Evolutionary conservation across 148 eudicot species (phyloP).

Genomic region (Chenopodium album): DNA sequence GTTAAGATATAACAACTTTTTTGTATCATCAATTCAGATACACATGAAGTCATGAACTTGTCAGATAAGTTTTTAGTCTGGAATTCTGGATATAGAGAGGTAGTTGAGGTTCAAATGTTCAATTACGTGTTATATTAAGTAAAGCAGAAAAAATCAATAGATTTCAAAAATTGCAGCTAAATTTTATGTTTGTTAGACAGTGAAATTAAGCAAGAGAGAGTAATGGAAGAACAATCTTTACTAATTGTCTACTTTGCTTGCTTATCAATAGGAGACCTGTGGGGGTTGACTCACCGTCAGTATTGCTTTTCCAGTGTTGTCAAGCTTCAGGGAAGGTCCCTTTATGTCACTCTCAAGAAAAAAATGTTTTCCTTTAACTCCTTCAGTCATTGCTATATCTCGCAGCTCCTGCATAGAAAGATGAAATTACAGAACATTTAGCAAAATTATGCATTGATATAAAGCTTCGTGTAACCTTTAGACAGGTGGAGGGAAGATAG

Average conservation of each 20-base stretch:
- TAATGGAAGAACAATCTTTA: not conserved
- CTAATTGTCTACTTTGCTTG: not conserved
- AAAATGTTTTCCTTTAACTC: conserved; percentile 39
- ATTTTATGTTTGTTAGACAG: not conserved
- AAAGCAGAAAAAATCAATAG: not conserved
- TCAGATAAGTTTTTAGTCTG: not conserved
- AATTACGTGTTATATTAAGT: not conserved
- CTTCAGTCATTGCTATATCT: conserved; percentile 68
- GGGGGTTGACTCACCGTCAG: conserved; percentile 56
- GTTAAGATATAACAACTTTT: not conserved
- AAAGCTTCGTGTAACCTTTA: not conserved
- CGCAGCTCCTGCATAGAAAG: conserved; percentile 56
- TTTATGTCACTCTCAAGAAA: conserved; percentile 53
- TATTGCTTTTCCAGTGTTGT: conserved; percentile 86
- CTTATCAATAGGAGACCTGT: not conserved
- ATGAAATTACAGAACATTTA: not conserved
- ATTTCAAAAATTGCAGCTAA: not conserved
- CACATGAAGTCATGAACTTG: not conserved
- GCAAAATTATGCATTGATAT: not conserved
- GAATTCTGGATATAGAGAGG: not conserved
- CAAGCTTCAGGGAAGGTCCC: conserved; percentile 86
- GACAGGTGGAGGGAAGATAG: not conserved
- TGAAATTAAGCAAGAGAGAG: not conserved
- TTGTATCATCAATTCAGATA: not conserved
- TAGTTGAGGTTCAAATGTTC: not conserved